These are phyloP conservation scores for Phytophthora melonis DNA, from an alignment of 352 stramenopile species.

Conservation along the genomic window DNA sequence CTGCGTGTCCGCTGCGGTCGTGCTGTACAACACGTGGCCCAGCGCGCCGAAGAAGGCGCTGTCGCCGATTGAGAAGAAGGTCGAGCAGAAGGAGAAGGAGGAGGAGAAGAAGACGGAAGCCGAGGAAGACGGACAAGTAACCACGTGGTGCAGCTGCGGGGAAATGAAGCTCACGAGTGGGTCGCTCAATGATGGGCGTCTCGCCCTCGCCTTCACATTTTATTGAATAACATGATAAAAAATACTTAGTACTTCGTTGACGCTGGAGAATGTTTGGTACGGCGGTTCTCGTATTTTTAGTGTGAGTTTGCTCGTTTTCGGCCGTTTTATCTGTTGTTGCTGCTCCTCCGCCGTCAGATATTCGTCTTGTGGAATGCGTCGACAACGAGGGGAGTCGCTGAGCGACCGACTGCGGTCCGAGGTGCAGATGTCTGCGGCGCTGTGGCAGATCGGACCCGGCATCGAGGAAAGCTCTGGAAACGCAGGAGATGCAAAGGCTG, in stretches of 20 bases:
- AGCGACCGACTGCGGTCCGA: constrained; percentile 60
- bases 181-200: too few relatives aligned
- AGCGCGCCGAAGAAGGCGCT: constrained; percentile 48
- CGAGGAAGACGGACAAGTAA: constrained; percentile 5
- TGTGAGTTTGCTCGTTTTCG: not conserved
- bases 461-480: constrained; percentile 4
- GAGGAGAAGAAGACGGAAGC: constrained; percentile 17
- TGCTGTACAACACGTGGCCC: constrained; percentile 89
- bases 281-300: constrained; percentile 2
- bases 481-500: constrained; percentile 3
- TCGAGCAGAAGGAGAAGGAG: constrained; percentile 24
- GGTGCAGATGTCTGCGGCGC: constrained; percentile 44
- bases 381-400: constrained; percentile 47
- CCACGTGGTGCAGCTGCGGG: not conserved
- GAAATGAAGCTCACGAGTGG: too few relatives aligned
- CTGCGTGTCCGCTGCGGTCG: constrained; percentile 81
- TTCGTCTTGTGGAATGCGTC: constrained; percentile 24
- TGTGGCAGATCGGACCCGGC: constrained; percentile 22
- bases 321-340: not conserved
- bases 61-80: constrained; percentile 20
- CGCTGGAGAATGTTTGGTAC: not conserved
- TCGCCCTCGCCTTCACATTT: not conserved
- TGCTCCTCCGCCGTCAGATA: not conserved
- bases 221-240: constrained; percentile 10
- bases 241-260: not conserved